Conservation (phyloP, 2,329 filamentous ascomycete species). For the Cordyceps tenuipes region DNA sequence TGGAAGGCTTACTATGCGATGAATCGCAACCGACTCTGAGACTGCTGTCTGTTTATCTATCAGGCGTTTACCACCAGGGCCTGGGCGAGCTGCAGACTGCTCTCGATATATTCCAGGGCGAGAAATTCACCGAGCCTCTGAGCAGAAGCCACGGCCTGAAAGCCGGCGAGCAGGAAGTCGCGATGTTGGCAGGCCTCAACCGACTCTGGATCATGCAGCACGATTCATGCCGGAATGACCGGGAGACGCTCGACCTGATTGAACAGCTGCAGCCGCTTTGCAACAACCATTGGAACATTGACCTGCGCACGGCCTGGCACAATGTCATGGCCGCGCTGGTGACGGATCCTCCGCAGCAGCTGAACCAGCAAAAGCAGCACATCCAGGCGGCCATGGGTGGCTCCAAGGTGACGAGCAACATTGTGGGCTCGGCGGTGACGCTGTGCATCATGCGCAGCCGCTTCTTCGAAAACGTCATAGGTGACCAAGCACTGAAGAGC, state of each 20-base stretch:
- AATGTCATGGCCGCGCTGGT: slow-evolving; percentile 63
- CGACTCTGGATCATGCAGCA: slow-evolving; percentile 65
- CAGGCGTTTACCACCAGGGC: slow-evolving; percentile 68
- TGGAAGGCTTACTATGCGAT: slow-evolving; percentile 37
- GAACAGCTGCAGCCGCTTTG: slow-evolving; percentile 61
- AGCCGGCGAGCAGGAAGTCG: slow-evolving; percentile 53
- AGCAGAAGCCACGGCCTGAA: slow-evolving; percentile 30
- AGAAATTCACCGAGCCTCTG: slow-evolving; percentile 42
- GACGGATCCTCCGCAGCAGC: slow-evolving; percentile 53
- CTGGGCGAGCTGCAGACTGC: slow-evolving; percentile 65
- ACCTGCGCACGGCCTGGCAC: slow-evolving; percentile 70
- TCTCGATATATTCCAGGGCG: slow-evolving; percentile 55
- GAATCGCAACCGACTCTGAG: slow-evolving; percentile 32
- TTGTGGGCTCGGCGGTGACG: slow-evolving; percentile 72
- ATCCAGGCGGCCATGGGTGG: slow-evolving; percentile 65
- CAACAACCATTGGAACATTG: slow-evolving; percentile 58
- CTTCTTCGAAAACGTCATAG: slow-evolving; percentile 75
- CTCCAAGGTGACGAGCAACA: slow-evolving; percentile 62
- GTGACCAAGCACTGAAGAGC: slow-evolving; percentile 71
- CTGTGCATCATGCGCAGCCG: slow-evolving; percentile 77
- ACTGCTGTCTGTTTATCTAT: slow-evolving; percentile 59
- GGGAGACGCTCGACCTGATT: slow-evolving; percentile 52
- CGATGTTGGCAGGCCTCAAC: slow-evolving; percentile 60
- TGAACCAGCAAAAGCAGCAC: slow-evolving; percentile 70
- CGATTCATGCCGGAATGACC: slow-evolving; percentile 46